Percentiles rank a stretch among this genome's conserved stretches.
These are phyloP conservation scores for Ehretia macrophylla DNA, from an alignment of 257 asterid species.

Conservation along the genomic window DNA sequence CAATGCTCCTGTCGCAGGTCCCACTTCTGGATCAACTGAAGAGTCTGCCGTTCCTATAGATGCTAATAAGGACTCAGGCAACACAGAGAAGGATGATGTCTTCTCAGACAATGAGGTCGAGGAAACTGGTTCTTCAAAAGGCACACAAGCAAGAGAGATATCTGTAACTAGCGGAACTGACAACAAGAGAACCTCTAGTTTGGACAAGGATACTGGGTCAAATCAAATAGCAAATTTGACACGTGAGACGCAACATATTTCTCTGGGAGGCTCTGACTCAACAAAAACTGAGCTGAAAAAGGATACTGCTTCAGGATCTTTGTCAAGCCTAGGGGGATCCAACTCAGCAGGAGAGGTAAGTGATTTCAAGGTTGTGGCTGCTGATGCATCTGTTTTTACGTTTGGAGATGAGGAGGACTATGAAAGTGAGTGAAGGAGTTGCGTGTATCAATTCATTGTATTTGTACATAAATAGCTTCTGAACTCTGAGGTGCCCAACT, in stretches of 20 bases:
- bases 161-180: constrained; percentile 23
- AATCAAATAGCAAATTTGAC: constrained; percentile 39
- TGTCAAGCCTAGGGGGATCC: constrained; percentile 18
- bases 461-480: constrained; percentile 9
- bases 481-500: not conserved
- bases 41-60: constrained; percentile 30
- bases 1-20: constrained; percentile 26
- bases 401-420: constrained; percentile 94
- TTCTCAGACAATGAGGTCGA: constrained; percentile 65
- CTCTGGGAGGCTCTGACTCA: constrained; percentile 43
- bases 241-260: constrained; percentile 44
- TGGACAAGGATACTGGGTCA: constrained; percentile 26
- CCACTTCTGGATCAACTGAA: constrained; percentile 31
- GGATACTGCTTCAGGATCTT: constrained; percentile 29
- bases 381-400: constrained; percentile 92
- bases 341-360: constrained; percentile 55
- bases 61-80: constrained; percentile 28
- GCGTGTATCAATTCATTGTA: not conserved
- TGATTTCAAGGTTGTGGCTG: constrained; percentile 88
- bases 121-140: constrained; percentile 36
- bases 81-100: constrained; percentile 49
- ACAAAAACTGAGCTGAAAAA: constrained; percentile 36
- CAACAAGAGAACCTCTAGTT: constrained; percentile 19
- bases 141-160: constrained; percentile 25
- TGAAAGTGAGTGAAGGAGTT: constrained; percentile 60